These are phyloP conservation scores for Yamagishiella unicocca DNA, from an alignment of 139 green algal genomes.

Conservation along the genomic window DNA sequence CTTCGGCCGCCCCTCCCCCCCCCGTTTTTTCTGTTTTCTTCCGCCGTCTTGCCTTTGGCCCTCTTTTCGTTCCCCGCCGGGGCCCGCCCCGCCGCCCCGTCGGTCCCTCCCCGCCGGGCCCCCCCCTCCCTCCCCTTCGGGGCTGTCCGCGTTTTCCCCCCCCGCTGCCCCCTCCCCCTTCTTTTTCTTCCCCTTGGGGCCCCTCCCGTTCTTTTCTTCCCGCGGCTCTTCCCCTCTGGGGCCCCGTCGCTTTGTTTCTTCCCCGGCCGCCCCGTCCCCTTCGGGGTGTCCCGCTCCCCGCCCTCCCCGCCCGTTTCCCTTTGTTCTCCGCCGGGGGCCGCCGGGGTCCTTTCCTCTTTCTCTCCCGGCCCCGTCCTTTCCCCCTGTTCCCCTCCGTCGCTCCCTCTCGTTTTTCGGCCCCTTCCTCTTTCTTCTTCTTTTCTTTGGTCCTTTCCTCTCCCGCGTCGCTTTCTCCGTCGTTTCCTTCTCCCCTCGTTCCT, in stretches of 20 bases:
- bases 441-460: background rate
- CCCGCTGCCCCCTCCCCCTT: background rate
- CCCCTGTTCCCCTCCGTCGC: background rate
- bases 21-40: background rate
- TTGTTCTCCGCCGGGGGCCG: too few species aligned
- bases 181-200: background rate
- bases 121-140: background rate
- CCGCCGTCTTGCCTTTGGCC: background rate
- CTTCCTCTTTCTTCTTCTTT: too few species aligned
- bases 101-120: background rate
- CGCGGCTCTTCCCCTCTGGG: background rate
- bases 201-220: background rate
- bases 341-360: background rate
- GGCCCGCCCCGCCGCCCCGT: background rate
- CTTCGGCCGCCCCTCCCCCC: background rate
- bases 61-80: background rate
- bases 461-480: background rate
- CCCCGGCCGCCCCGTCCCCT: too few species aligned
- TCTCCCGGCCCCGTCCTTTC: background rate
- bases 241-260: background rate
- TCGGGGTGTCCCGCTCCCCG: too few species aligned
- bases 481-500: too few species aligned
- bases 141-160: background rate
- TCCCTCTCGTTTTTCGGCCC: background rate
- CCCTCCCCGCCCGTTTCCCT: background rate